Evolutionary conservation across 176 grass and related monocot genomes (phyloP).

Genomic region (Elaeis guineensis): DNA sequence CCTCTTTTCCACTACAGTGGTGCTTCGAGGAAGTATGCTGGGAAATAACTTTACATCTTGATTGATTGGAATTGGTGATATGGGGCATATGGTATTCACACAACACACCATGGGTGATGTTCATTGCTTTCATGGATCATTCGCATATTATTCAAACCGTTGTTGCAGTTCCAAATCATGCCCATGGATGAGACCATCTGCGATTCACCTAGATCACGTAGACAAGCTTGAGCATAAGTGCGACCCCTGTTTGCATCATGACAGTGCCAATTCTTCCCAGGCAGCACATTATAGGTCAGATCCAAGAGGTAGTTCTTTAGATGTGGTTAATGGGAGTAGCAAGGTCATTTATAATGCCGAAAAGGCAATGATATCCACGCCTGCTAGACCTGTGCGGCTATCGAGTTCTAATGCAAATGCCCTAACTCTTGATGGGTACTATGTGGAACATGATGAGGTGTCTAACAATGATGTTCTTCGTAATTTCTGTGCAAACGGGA

Average conservation of each 20-base stretch:
- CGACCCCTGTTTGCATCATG: background rate
- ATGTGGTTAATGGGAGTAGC: background rate
- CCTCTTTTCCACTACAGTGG: too few relatives aligned
- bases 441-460: slow-evolving; percentile 28
- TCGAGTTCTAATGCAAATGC: slow-evolving; percentile 13
- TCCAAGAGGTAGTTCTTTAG: background rate
- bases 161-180: background rate
- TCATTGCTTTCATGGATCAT: background rate
- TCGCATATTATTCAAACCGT: background rate
- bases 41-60: too few relatives aligned
- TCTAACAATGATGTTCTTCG: slow-evolving; percentile 38
- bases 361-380: background rate
- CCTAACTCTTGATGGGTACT: slow-evolving; percentile 8
- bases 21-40: too few relatives aligned
- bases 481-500: slow-evolving; percentile 49
- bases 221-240: slow-evolving; percentile 26
- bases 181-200: background rate
- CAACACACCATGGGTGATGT: background rate
- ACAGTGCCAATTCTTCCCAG: background rate
- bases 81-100: slow-evolving; percentile 3
- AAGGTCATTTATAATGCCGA: slow-evolving; percentile 1
- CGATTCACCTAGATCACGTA: slow-evolving; percentile 24
- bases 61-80: background rate
- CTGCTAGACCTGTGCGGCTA: slow-evolving; percentile 12
- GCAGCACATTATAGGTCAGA: background rate